Conservation (phyloP, 2,329 filamentous ascomycete species). For the Clonostachys chloroleuca region DNA sequence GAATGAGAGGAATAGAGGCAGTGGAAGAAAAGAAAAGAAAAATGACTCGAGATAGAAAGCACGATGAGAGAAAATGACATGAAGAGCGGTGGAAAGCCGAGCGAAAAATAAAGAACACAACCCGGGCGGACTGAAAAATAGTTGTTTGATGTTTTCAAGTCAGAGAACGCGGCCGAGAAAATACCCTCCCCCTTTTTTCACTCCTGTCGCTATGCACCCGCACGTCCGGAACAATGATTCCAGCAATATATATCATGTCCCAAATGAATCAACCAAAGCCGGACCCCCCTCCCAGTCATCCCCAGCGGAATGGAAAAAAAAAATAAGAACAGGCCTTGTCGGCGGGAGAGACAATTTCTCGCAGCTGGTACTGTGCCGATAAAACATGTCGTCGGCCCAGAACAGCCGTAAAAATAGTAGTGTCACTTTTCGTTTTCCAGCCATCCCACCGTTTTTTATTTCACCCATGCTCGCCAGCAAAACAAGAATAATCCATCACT, state of each 20-base stretch:
- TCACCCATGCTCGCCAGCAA: neutral
- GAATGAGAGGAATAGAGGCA: neutral
- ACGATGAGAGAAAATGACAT: neutral
- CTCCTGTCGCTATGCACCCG: conserved; percentile 4
- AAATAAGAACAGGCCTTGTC: conserved; percentile 2
- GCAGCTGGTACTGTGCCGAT: conserved; percentile 6
- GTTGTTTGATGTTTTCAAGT: neutral
- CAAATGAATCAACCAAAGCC: neutral
- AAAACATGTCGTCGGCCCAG: conserved; percentile 16
- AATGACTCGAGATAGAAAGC: neutral
- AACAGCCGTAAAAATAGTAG: conserved; percentile 28
- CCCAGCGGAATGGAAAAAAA: conserved; percentile 3
- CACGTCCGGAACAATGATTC: conserved; percentile 2
- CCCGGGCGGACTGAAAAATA: neutral
- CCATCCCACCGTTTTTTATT: conserved; percentile 9
- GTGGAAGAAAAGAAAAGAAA: neutral
- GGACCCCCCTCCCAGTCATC: neutral
- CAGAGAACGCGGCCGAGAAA: conserved; percentile 1
- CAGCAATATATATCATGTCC: conserved; percentile 4
- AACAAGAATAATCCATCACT: neutral
- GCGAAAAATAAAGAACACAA: neutral
- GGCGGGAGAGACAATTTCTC: conserved; percentile 14
- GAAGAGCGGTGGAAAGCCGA: neutral
- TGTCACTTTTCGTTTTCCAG: conserved; percentile 31
- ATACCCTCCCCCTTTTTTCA: neutral